These are phyloP conservation scores for Schizosaccharomyces cryophilus DNA, from an alignment of 805 yeast species.

Conservation along the genomic window DNA sequence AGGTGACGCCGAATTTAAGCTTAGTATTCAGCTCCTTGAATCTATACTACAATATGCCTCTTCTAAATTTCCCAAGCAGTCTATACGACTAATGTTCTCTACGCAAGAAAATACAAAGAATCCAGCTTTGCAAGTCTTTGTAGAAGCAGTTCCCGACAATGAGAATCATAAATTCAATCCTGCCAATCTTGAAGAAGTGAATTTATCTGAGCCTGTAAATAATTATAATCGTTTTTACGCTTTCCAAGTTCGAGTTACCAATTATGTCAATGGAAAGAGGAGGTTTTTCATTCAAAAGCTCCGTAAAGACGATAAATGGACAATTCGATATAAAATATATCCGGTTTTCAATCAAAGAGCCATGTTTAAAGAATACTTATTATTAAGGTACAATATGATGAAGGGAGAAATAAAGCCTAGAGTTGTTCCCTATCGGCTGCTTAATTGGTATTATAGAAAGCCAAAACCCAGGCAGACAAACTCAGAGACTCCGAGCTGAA, in stretches of 20 bases:
- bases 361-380: neutral
- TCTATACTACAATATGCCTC: constrained; percentile 20
- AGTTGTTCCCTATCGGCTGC: too few species aligned
- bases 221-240: neutral
- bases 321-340: neutral
- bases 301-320: neutral
- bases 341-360: neutral
- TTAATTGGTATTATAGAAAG: too few species aligned
- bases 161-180: neutral
- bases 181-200: neutral
- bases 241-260: neutral
- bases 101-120: constrained; percentile 13
- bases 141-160: neutral
- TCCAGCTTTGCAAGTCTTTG: neutral
- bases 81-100: constrained; percentile 17
- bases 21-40: constrained; percentile 31
- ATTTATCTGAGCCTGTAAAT: neutral
- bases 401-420: neutral
- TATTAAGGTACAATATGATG: neutral
- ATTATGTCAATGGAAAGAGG: neutral
- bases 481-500: too few species aligned
- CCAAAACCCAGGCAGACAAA: too few species aligned
- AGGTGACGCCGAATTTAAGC: constrained; percentile 45
- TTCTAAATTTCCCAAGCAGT: constrained; percentile 13
- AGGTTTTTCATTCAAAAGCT: neutral